Evolutionary conservation across 306 rosid genomes (phyloP), one percentile per base, ranked within the genome.

Genomic region (Coriaria nepalensis): DNA sequence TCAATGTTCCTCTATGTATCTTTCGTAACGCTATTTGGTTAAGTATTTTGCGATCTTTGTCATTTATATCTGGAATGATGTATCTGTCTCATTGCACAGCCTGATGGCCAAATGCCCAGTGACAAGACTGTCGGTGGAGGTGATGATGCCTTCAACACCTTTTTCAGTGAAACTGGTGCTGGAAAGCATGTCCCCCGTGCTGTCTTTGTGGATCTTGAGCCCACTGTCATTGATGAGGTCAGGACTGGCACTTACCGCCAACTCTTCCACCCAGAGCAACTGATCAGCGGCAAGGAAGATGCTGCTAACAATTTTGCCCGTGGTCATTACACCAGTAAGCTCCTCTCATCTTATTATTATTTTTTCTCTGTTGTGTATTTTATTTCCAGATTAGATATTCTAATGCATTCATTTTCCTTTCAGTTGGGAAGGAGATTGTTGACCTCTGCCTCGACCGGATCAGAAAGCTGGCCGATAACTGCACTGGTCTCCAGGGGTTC

Each of bases 301-400:
- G 93, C 93, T 2, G 93, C 93, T 2, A 82, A 82, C 68, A 82
- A 82, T 63, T 82, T 82, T 59, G 93, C 93, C 58, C 93, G 93
- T 46, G 93, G 93, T 64, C 93, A 78, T 61, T 82, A 78, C 58
- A 82, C 93, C 65, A 79, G 93, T 81, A 72, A 61, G 4, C 13
- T 2, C 39, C 50, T 11, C 13, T 9, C 4, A 34, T 56, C 6
- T 0, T 13, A 42, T 13, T 10, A 10, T 4, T 42, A 13, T 10
- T 9, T 2, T 13, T 0, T 10, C 13, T 41, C 4, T 9, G 40
- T 37, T 5, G 4, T 38, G 5, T 13, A 40, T 32, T 5, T 43
- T 34, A 0, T 35, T 15, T 20, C 5, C 37, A 29, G 10, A 10
- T 50, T 15, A 36, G 56, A 40, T 55, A 5, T 5, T 35, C 20